A percentile compares a stretch with the other conserved stretches of the same genome.
These are phyloP conservation scores for Turnera subulata DNA, from an alignment of 345 rosid species.

Conservation along the genomic window DNA sequence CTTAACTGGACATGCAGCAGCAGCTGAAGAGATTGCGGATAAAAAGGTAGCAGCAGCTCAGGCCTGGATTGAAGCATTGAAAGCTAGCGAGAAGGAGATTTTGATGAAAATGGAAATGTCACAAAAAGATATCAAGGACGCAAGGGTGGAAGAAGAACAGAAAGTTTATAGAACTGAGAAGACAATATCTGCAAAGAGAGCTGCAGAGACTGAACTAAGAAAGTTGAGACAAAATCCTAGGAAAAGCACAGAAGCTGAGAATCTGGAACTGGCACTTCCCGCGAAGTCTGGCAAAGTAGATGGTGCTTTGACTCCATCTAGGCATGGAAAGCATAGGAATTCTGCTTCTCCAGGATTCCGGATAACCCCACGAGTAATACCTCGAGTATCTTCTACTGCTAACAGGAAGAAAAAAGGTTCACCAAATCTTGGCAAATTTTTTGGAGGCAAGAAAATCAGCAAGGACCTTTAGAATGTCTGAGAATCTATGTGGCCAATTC, in stretches of 20 bases:
- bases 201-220: constrained; percentile 41
- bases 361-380: too few species aligned
- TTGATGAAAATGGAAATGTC: constrained; percentile 52
- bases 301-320: constrained; percentile 20
- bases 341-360: too few species aligned
- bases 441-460: constrained; percentile 36
- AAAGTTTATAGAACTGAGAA: constrained; percentile 38
- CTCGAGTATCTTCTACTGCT: constrained; percentile 27
- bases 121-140: constrained; percentile 40
- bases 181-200: constrained; percentile 50
- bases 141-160: constrained; percentile 51
- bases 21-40: constrained; percentile 74
- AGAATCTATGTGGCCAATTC: not conserved
- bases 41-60: constrained; percentile 87
- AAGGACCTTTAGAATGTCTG: constrained; percentile 10
- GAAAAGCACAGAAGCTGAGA: not conserved
- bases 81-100: constrained; percentile 68
- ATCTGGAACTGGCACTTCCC: too few species aligned
- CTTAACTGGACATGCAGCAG: constrained; percentile 53
- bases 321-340: not conserved
- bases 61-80: constrained; percentile 88
- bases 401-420: constrained; percentile 52
- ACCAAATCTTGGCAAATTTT: constrained; percentile 54
- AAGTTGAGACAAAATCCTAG: constrained; percentile 21
- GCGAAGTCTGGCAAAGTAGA: constrained; percentile 27